Percentiles rank a stretch among this genome's conserved stretches.
Evolutionary conservation across 331 rosid species (phyloP).

Genomic region (Ulmus americana): DNA sequence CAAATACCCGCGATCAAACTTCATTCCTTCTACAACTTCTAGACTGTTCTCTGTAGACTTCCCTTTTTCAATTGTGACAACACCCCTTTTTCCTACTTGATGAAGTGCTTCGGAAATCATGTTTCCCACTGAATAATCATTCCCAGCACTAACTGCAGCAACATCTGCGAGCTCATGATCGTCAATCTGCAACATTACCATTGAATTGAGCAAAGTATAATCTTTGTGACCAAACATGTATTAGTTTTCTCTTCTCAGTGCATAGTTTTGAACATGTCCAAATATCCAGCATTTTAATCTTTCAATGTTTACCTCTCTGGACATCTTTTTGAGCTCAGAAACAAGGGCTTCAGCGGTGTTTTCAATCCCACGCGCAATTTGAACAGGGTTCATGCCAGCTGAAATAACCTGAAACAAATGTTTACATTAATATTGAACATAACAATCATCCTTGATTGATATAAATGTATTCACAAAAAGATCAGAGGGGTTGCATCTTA

Average conservation of each 20-base stretch:
- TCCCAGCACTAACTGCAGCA: conserved; percentile 91
- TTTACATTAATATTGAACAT: background rate
- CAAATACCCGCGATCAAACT: conserved; percentile 79
- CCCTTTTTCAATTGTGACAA: conserved; percentile 76
- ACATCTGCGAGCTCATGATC: conserved; percentile 77
- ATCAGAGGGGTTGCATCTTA: conserved; percentile 7
- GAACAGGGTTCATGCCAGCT: conserved; percentile 86
- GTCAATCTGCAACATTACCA: conserved; percentile 47
- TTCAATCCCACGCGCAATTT: conserved; percentile 84
- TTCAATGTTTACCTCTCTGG: conserved; percentile 56
- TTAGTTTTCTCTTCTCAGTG: background rate
- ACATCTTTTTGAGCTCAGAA: conserved; percentile 66
- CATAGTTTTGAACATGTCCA: background rate
- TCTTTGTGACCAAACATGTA: background rate
- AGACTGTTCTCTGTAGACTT: conserved; percentile 52
- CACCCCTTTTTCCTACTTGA: conserved; percentile 74
- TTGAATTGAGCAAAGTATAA: conserved; percentile 1
- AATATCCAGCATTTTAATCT: background rate
- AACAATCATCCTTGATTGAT: too few relatives aligned
- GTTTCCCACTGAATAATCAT: conserved; percentile 68
- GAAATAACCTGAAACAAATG: conserved; percentile 59
- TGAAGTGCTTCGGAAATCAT: conserved; percentile 75
- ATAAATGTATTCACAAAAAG: background rate
- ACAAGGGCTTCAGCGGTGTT: conserved; percentile 77
- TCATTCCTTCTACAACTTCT: conserved; percentile 91